Percentiles rank a stretch among this genome's conserved stretches.
phyloP scores from a whole-genome alignment of 1,284 basidiomycete genomes.

The Neolentinus lepideus region DNA sequence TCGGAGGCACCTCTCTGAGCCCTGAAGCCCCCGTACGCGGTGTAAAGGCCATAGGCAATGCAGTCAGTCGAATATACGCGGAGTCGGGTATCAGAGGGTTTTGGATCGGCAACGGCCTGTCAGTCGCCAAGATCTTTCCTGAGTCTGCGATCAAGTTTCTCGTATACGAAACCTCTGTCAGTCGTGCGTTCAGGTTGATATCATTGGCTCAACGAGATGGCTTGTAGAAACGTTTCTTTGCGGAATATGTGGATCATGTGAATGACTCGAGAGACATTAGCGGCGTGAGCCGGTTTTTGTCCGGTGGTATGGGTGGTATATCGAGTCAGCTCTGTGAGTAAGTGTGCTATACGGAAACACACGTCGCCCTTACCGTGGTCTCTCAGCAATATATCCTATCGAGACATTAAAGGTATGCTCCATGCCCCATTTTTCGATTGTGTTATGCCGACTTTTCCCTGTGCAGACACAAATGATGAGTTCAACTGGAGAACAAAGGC shows the following conservation, averaged over 20 bases:
- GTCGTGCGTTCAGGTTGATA: slow-evolving; percentile 23
- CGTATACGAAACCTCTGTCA: slow-evolving; percentile 86
- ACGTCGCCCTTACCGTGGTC: slow-evolving; percentile 12
- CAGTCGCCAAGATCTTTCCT: slow-evolving; percentile 89
- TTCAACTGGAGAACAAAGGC: slow-evolving; percentile 56
- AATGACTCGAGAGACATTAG: slow-evolving; percentile 89
- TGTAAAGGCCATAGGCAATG: slow-evolving; percentile 62
- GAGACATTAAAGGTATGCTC: slow-evolving; percentile 73
- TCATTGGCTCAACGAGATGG: slow-evolving; percentile 8
- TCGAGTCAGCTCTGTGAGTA: slow-evolving; percentile 82
- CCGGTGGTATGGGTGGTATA: slow-evolving; percentile 94
- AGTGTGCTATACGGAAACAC: slow-evolving; percentile 10
- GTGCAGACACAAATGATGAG: slow-evolving; percentile 95
- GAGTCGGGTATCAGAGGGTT: slow-evolving; percentile 89
- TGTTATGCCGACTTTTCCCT: slow-evolving; percentile 9
- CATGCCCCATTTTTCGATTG: slow-evolving; percentile 6
- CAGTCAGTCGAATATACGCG: slow-evolving; percentile 74
- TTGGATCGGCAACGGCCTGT: slow-evolving; percentile 86
- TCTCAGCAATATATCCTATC: slow-evolving; percentile 79
- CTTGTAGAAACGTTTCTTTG: slow-evolving; percentile 85
- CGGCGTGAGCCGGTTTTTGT: slow-evolving; percentile 87
- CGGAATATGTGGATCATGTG: slow-evolving; percentile 86
- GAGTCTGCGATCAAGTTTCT: slow-evolving; percentile 99
- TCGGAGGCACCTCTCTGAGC: slow-evolving; percentile 43
- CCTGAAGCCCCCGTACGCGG: slow-evolving; percentile 47